Percentiles rank a stretch among this genome's conserved stretches.
Conservation (phyloP, 768 basidiomycete genomes). For the Tephrocybe sp. region DNA sequence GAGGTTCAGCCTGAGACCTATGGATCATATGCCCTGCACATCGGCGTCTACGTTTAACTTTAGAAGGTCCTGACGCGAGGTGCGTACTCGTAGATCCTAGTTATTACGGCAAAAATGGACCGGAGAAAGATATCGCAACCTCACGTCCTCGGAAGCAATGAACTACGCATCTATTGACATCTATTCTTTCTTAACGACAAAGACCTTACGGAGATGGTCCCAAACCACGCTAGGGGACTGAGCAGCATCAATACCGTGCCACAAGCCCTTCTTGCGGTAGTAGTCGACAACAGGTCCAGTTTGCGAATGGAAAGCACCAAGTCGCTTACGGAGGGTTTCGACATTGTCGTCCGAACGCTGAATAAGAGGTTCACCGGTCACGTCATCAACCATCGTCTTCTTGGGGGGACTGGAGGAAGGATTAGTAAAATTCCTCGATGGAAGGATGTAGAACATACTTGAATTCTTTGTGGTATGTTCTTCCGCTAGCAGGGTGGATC, state of each 20-base stretch:
- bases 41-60: too few relatives aligned
- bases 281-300: constrained; percentile 96
- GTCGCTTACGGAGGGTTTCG: constrained; percentile 87
- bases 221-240: constrained; percentile 92
- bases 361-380: constrained; percentile 92
- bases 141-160: background rate
- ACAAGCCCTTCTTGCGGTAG: constrained; percentile 89
- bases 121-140: background rate
- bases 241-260: constrained; percentile 89
- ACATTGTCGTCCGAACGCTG: constrained; percentile 98
- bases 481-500: constrained; percentile 84
- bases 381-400: constrained; percentile 90
- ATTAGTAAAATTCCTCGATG: constrained; percentile 9
- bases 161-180: constrained; percentile 3
- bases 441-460: constrained; percentile 51
- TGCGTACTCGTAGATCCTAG: too few relatives aligned
- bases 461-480: constrained; percentile 95
- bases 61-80: too few relatives aligned
- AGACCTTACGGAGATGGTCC: constrained; percentile 72
- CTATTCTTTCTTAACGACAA: constrained; percentile 46
- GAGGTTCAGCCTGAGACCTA: too few relatives aligned
- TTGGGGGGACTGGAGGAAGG: constrained; percentile 79
- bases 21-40: too few relatives aligned
- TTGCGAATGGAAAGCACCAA: constrained; percentile 86
- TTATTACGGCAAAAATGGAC: too few relatives aligned